Evolutionary conservation across 345 rosid species (phyloP).

Genomic region (Lumnitzera littorea): DNA sequence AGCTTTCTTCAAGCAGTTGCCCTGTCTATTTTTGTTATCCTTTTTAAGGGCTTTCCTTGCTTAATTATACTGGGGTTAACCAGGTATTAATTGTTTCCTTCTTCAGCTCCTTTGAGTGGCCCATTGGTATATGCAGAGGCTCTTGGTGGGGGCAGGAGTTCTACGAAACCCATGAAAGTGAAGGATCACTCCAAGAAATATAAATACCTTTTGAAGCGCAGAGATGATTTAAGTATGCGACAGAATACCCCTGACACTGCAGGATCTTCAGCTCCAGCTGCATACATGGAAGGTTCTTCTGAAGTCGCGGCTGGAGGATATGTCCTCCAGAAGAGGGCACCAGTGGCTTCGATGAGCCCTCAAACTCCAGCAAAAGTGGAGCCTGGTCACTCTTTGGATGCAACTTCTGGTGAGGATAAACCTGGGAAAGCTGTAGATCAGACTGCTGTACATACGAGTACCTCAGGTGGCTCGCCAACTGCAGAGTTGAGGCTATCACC

Average conservation of each 20-base stretch:
- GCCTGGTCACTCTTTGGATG: conserved; percentile 26
- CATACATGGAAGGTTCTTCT: conserved; percentile 34
- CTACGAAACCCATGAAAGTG: conserved; percentile 55
- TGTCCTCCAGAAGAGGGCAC: conserved; percentile 64
- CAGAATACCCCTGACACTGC: conserved; percentile 36
- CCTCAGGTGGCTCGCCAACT: conserved; percentile 5
- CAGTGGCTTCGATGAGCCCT: conserved; percentile 11
- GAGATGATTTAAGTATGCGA: conserved; percentile 49
- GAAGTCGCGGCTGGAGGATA: conserved; percentile 38
- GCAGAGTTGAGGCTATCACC: conserved; percentile 21
- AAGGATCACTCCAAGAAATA: conserved; percentile 79
- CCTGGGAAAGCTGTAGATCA: conserved; percentile 19
- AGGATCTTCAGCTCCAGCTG: conserved; percentile 23
- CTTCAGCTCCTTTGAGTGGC: conserved; percentile 91
- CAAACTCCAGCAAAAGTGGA: conserved; percentile 30
- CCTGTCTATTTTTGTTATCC: no score
- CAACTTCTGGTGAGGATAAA: conserved; percentile 24
- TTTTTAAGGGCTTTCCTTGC: no score
- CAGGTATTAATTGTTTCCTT: conserved; percentile 5
- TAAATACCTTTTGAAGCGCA: conserved; percentile 68
- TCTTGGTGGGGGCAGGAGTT: conserved; percentile 50
- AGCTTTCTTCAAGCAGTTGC: no score
- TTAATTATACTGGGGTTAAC: no score
- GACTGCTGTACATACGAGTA: conserved; percentile 17
- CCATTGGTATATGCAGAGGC: conserved; percentile 90